These are phyloP conservation scores for Ensete glaucum DNA, from an alignment of 176 grass and related monocot species.

Conservation along the genomic window DNA sequence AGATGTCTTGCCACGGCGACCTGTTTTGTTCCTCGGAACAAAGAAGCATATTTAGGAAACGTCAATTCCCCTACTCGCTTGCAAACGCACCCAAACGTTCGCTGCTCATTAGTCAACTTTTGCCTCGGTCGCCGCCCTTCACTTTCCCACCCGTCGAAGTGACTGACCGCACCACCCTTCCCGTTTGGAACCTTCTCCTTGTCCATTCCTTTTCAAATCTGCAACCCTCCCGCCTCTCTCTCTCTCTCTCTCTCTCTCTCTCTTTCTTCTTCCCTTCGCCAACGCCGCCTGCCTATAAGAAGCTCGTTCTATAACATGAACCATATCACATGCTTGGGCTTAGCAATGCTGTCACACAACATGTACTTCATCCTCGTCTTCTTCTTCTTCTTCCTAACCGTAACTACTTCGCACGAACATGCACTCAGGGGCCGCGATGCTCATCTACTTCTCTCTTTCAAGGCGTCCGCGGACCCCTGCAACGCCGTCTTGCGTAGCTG, in stretches of 20 bases:
- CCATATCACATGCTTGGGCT: slow-evolving; percentile 11
- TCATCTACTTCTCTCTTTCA: slow-evolving; percentile 35
- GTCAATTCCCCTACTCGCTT: neutral
- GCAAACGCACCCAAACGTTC: no score
- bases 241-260: no score
- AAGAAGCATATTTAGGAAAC: slow-evolving; percentile 12
- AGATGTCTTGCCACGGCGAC: no score
- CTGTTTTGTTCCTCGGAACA: neutral
- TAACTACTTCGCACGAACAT: neutral
- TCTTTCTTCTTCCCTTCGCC: no score
- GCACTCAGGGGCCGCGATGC: slow-evolving; percentile 26
- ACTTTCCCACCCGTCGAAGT: neutral
- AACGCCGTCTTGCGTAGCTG: slow-evolving; percentile 25
- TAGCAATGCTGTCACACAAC: neutral
- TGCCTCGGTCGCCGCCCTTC: neutral
- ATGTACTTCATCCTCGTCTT: neutral
- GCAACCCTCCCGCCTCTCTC: neutral
- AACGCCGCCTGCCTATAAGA: no score
- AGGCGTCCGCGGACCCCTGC: slow-evolving; percentile 24
- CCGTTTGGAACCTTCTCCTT: slow-evolving; percentile 33
- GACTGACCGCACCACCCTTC: slow-evolving; percentile 5
- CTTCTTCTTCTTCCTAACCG: slow-evolving; percentile 2
- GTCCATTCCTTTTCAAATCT: slow-evolving; percentile 29
- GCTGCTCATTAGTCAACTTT: neutral
- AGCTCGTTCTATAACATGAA: neutral